Evolutionary conservation across 202 grass and related monocot genomes (phyloP), one percentile per base, ranked within the genome.

Genomic region (Tripidium arundinaceum): DNA sequence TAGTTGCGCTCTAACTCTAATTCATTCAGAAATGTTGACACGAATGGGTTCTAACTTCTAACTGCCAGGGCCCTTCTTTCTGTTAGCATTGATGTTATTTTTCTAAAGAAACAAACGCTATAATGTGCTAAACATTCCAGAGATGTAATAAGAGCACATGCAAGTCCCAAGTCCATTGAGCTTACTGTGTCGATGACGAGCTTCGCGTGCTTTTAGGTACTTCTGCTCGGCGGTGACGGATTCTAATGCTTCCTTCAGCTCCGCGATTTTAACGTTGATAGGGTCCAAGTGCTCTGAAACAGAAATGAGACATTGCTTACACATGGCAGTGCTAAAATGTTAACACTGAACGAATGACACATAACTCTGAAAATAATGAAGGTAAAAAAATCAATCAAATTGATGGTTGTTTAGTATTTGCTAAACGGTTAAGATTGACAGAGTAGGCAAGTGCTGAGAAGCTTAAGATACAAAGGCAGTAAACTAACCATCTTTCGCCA

Each of bases 201-300:
- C 88, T 62, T 99, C 96, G 3, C 96, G 90, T 7, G 96, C 92
- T 90, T 95, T 99, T 55, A 99, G 86, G 80, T 99, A 99, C 29
- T 91, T 93, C 74, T 99, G 96, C 72, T 99, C 96, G 1, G 88
- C 74, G 49, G 96, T 99, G 27, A 99, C 90, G 27, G 92, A 93
- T 76, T 99, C 96, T 66, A 99, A 72, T 83, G 96, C 96, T 91
- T 99, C 96, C 77, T 90, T 93, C 76, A 99, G 90, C 77, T 91
- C 82, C 0, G 96, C 96, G 24, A 99, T 99, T 89, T 99, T 99
- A 72, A 99, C 96, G 69, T 99, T 99, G 66, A 99, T 91, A 29
- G 96, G 96, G 58, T 99, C 84, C 92, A 99, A 87, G 77, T 99
- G 96, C 70, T 99, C 96, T 99, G 81, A 68, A 90, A 42, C 25